phyloP scores from a whole-genome alignment of 192 early-diverging fungal species.

The Spizellomyces sp. region DNA sequence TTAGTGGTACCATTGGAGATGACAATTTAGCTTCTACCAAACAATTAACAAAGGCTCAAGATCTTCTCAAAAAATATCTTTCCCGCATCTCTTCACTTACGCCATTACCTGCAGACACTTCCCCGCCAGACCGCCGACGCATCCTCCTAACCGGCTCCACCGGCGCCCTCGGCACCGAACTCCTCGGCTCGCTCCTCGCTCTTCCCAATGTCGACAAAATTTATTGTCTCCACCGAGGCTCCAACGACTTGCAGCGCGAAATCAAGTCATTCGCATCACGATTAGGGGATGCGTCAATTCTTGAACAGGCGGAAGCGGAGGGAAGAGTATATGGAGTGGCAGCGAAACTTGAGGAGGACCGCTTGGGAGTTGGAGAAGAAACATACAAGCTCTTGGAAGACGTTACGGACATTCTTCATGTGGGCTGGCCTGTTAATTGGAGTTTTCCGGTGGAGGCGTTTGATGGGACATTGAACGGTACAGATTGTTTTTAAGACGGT shows the following conservation, averaged over 20 bases:
- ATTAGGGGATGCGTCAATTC: background rate
- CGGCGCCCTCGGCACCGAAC: no score
- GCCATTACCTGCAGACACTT: no score
- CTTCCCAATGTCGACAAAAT: no score
- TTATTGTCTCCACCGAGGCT: slow-evolving; percentile 9
- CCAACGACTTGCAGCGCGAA: slow-evolving; percentile 4
- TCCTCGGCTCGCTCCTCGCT: no score
- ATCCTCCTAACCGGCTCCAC: no score
- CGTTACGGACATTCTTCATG: slow-evolving; percentile 17
- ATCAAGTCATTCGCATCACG: background rate
- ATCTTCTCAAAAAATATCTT: no score
- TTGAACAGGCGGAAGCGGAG: background rate
- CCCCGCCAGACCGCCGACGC: no score
- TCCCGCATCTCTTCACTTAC: no score
- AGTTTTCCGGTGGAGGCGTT: slow-evolving; percentile 23
- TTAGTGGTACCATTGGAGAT: background rate
- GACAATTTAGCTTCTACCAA: background rate
- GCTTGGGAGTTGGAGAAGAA: slow-evolving; percentile 3
- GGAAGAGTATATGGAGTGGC: slow-evolving; percentile 1
- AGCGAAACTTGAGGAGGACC: background rate
- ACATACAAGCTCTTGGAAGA: background rate
- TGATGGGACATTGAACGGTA: slow-evolving; percentile 11
- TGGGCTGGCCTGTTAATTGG: slow-evolving; percentile 20
- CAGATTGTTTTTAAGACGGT: no score
- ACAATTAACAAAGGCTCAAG: no score